Evolutionary conservation across 1,284 basidiomycete genomes (phyloP), one percentile per base, ranked within the genome.

Genomic region (Meira miltonrushii): DNA sequence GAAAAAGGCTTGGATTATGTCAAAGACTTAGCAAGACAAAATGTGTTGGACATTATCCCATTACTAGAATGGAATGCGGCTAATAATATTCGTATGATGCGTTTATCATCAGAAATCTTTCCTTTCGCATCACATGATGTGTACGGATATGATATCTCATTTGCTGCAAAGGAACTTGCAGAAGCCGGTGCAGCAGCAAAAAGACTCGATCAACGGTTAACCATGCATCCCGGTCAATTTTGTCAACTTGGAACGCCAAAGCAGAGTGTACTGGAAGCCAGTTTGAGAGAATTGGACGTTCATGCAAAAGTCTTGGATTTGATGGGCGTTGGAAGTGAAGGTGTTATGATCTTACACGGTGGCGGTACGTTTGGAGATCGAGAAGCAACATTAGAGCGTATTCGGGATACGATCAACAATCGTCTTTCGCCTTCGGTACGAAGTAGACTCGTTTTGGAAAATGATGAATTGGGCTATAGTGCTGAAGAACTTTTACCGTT

Each of bases 391-490:
- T 79, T 92, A 1, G 81, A 82, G 37, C 84, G 92, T 6, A 85
- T 94, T 76, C 87, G 86, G 72, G 81, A 85, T 61, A 88, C 86
- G 8, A 88, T 89, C 60, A 80, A 75, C 46, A 81, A 83, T 2
- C 69, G 80, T 8, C 80, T 93, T 6, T 82, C 86, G 2, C 79
- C 83, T 28, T 84, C 84, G 25, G 84, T 90, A 61, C 85, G 88
- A 64, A 82, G 82, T 5, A 82, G 92, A 39, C 78, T 93, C 21
- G 92, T 92, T 0, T 82, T 95, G 15, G 92, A 94, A 79, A 95
- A 94, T 65, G 92, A 94, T 73, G 92, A 93, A 81, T 83, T 93
- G 66, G 91, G 89, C 69, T 94, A 92, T 79, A 89, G 84, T 52
- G 87, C 88, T 0, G 89, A 90, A 64, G 91, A 94, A 62, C 81